phyloP scores from a whole-genome alignment of 169 alveolate species.

The Plasmodium cynomolgi region DNA sequence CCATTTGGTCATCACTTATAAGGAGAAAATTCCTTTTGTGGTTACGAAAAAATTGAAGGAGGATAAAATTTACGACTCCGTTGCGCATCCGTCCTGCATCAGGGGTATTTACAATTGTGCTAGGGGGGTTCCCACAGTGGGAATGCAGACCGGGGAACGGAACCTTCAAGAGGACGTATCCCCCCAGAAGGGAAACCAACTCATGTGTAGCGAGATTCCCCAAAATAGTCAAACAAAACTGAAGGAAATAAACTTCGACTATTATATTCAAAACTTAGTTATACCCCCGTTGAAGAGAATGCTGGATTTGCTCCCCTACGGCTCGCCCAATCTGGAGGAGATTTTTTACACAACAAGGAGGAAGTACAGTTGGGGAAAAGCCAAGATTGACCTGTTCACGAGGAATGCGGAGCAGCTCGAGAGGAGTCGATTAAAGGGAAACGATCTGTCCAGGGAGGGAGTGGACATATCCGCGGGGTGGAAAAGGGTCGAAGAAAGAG shows the following conservation, averaged over 20 bases:
- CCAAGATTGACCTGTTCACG: conserved; percentile 19
- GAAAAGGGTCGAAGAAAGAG: background rate
- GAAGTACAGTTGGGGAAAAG: background rate
- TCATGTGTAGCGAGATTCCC: background rate
- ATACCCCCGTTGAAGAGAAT: conserved; percentile 78
- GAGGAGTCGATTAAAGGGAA: background rate
- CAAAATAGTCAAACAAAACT: conserved; percentile 26
- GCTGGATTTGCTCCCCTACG: conserved; percentile 73
- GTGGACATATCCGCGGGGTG: background rate
- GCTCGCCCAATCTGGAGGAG: conserved; percentile 11
- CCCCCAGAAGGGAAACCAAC: background rate
- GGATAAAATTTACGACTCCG: conserved; percentile 44
- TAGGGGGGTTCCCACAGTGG: background rate
- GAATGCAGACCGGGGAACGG: background rate
- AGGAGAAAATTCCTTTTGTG: conserved; percentile 79
- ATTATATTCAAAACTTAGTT: conserved; percentile 75
- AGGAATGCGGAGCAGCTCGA: background rate
- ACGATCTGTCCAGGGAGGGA: background rate
- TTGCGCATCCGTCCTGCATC: conserved; percentile 30
- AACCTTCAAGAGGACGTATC: background rate
- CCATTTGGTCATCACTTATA: conserved; percentile 55
- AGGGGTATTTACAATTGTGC: conserved; percentile 37
- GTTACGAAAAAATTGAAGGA: conserved; percentile 53
- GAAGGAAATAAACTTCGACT: conserved; percentile 72
- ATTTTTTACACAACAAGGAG: conserved; percentile 19